These are phyloP conservation scores for Triadica sebifera DNA, from an alignment of 345 rosid species.

Conservation along the genomic window DNA sequence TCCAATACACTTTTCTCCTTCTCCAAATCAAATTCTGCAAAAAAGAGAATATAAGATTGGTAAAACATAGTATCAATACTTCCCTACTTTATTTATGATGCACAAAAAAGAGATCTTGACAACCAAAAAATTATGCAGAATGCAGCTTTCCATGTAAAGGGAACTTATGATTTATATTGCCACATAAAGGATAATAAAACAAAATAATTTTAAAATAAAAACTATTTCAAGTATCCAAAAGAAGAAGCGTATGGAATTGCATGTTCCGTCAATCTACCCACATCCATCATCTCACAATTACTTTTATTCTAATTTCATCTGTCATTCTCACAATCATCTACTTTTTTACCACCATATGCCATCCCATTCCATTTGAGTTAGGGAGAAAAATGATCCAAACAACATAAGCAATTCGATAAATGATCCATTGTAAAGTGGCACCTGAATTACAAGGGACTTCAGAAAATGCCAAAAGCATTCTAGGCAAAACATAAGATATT, in stretches of 20 bases:
- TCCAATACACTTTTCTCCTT: slow-evolving; percentile 83
- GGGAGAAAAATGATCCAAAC: not conserved
- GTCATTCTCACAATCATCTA: not conserved
- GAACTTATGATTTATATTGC: not conserved
- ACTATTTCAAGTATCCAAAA: not conserved
- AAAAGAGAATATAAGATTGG: not conserved
- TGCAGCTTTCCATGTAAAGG: not conserved
- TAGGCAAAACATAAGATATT: no score
- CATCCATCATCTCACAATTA: not conserved
- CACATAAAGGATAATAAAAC: not conserved
- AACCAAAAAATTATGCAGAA: not conserved
- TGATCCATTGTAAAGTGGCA: not conserved
- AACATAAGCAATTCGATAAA: not conserved
- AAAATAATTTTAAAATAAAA: no score
- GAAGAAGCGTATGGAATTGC: not conserved
- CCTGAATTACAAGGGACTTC: not conserved
- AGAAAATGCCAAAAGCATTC: no score
- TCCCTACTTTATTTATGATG: not conserved
- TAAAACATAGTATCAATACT: not conserved
- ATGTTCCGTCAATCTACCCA: no score
- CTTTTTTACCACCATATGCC: not conserved
- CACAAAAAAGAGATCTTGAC: not conserved
- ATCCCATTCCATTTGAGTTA: not conserved
- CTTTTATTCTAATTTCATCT: no score
- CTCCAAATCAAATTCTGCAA: slow-evolving; percentile 84